Base-by-base conservation (phyloP, 2,329 filamentous ascomycete genomes). In the Alternaria atra region DNA sequence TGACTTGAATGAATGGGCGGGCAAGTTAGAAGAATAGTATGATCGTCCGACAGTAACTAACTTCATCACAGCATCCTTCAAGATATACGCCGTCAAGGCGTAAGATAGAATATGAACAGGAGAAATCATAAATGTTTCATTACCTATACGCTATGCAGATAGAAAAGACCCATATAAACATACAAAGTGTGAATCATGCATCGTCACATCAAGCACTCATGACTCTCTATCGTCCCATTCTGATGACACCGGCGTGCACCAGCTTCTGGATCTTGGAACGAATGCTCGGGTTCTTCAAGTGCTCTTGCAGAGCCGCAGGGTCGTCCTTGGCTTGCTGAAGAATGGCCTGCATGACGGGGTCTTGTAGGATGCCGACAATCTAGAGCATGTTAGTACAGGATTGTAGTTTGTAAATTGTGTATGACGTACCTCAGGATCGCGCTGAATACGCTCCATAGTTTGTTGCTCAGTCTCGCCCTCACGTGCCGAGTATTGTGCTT, bases 301-400 rank as follows among this genome's bases (percentile, higher is more conserved):
- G 96, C 80, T 99, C 94, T 78, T 96, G 91, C 65, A 99, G 87
- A 46, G 95, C 95, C 50, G 91, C 91, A 17, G 95, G 95, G 74
- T 99, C 92, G 56, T 88, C 89, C 85, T 98, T 97, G 46, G 95
- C 95, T 83, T 99, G 95, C 80, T 98, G 94, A 58, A 98, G 87
- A 69, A 97, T 97, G 68, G 91, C 91, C 83, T 99, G 93, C 94
- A 99, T 98, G 76, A 99, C 90, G 15, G 95, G 95, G 76, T 99
- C 95, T 80, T 94, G 90, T 82, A 98, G 91, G 75, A 97, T 94
- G 65, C 84, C 81, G 87, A 96, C 92, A 78, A 98, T 97, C 89
- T 86, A 65, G 27, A 4, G 32, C n/a, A 15, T 46, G 69, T 72
- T 85, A 70, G 40, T 30, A 23, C 17, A 13, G 2, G 37, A 17